Conservation (phyloP, 768 basidiomycete species). For the Russula sp. region DNA sequence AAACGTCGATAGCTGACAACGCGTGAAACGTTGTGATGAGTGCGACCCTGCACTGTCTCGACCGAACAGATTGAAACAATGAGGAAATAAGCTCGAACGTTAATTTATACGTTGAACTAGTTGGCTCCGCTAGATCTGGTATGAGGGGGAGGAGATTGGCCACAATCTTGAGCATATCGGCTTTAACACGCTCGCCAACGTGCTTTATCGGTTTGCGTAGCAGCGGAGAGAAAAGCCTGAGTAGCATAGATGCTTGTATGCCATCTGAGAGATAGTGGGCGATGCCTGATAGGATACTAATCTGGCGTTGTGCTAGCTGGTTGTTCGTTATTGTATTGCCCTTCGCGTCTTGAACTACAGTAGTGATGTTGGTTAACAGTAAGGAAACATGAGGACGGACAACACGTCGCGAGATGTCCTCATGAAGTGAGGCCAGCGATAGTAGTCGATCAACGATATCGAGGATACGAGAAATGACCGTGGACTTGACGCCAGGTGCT, state of each 20-base stretch:
- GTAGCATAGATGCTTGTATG: conserved; percentile 63
- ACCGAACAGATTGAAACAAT: conserved; percentile 71
- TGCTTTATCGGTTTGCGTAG: conserved; percentile 68
- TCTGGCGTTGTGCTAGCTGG: conserved; percentile 72
- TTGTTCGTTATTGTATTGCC: conserved; percentile 43
- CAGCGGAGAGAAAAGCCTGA: conserved; percentile 68
- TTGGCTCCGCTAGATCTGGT: conserved; percentile 45
- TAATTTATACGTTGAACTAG: conserved; percentile 39
- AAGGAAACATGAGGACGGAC: conserved; percentile 63
- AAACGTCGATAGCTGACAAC: conserved; percentile 39
- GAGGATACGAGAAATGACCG: conserved; percentile 72
- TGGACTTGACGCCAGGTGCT: conserved; percentile 78
- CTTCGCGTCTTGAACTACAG: conserved; percentile 57
- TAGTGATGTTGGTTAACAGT: conserved; percentile 65
- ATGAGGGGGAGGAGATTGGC: conserved; percentile 59
- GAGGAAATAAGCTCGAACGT: conserved; percentile 63
- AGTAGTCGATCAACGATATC: conserved; percentile 77
- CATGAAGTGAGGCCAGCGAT: conserved; percentile 44
- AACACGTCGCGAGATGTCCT: conserved; percentile 41
- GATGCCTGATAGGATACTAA: conserved; percentile 71
- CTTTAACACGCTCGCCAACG: conserved; percentile 82
- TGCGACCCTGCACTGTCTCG: conserved; percentile 59
- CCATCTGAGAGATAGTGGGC: conserved; percentile 66
- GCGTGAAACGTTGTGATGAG: conserved; percentile 60
- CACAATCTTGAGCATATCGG: conserved; percentile 68